Evolutionary conservation across 331 rosid species (phyloP).

Genomic region (Stylosanthes scabra): DNA sequence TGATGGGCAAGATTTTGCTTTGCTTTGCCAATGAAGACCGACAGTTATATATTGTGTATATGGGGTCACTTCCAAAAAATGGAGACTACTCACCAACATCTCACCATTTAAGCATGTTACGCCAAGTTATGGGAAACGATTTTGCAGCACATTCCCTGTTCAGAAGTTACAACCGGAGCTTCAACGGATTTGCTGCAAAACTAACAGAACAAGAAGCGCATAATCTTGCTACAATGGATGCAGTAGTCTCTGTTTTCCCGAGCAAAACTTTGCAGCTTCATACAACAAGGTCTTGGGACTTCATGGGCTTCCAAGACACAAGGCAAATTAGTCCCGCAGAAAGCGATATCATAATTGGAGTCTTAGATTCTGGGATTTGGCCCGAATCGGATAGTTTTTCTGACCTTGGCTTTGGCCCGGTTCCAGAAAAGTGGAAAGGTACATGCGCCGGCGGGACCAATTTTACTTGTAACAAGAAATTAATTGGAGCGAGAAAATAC

Average conservation of each 20-base stretch:
- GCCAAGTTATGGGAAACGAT: slow-evolving; percentile 9
- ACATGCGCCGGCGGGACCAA: slow-evolving; percentile 45
- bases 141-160: slow-evolving; percentile 1
- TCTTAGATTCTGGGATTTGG: slow-evolving; percentile 57
- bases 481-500: slow-evolving; percentile 47
- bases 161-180: slow-evolving; percentile 50
- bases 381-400: slow-evolving; percentile 56
- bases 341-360: slow-evolving; percentile 51
- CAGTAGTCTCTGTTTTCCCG: slow-evolving; percentile 46
- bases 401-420: slow-evolving; percentile 52
- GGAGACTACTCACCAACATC: slow-evolving; percentile 31
- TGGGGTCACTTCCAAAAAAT: slow-evolving; percentile 42
- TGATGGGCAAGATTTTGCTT: background rate
- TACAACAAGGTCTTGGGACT: slow-evolving; percentile 67
- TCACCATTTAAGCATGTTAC: slow-evolving; percentile 42
- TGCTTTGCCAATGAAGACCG: background rate
- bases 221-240: slow-evolving; percentile 36
- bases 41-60: slow-evolving; percentile 40
- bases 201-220: slow-evolving; percentile 38
- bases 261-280: slow-evolving; percentile 34
- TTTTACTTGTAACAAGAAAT: slow-evolving; percentile 40
- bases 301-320: slow-evolving; percentile 41
- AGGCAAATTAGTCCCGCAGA: background rate
- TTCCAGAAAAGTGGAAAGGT: slow-evolving; percentile 56
- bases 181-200: slow-evolving; percentile 55